Evolutionary conservation across 2,329 filamentous ascomycete genomes (phyloP).

Genomic region (Aureobasidium subglaciale): DNA sequence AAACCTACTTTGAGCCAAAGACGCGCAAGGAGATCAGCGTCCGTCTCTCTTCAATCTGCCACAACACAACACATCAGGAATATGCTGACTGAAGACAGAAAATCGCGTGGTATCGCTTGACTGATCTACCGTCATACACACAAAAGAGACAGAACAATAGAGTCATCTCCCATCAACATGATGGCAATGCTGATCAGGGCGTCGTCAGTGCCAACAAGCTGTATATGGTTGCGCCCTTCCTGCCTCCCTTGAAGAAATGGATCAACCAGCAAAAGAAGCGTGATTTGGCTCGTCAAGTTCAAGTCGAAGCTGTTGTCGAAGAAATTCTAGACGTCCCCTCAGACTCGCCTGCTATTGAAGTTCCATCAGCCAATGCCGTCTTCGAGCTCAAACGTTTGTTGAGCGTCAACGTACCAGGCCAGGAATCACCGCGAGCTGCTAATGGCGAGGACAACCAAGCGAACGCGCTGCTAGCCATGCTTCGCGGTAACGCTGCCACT

Average conservation of each 20-base stretch:
- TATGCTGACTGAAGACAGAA: constrained; percentile 39
- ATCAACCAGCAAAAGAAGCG: constrained; percentile 74
- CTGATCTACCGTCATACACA: constrained; percentile 75
- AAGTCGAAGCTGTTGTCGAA: constrained; percentile 5
- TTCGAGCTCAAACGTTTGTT: constrained; percentile 46
- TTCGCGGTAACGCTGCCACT: constrained; percentile 36
- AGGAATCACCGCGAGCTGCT: constrained; percentile 27
- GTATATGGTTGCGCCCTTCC: constrained; percentile 95
- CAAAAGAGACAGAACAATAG: constrained; percentile 56
- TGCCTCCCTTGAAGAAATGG: constrained; percentile 82
- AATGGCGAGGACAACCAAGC: constrained; percentile 35
- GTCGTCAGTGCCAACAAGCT: constrained; percentile 73
- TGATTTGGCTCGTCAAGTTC: constrained; percentile 35
- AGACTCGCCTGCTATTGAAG: constrained; percentile 15
- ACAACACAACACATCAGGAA: neutral
- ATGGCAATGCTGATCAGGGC: constrained; percentile 41
- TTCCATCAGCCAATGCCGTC: constrained; percentile 17
- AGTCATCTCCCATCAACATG: constrained; percentile 35
- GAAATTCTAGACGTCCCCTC: constrained; percentile 15
- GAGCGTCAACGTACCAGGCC: constrained; percentile 25
- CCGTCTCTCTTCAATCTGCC: constrained; percentile 1
- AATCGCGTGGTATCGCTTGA: constrained; percentile 89
- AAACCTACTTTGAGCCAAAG: constrained; percentile 79
- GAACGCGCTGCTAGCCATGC: constrained; percentile 50
- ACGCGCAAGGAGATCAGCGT: constrained; percentile 92